These are phyloP conservation scores for Mortierella sp. DNA, from an alignment of 371 early-diverging fungal species.

Conservation along the genomic window DNA sequence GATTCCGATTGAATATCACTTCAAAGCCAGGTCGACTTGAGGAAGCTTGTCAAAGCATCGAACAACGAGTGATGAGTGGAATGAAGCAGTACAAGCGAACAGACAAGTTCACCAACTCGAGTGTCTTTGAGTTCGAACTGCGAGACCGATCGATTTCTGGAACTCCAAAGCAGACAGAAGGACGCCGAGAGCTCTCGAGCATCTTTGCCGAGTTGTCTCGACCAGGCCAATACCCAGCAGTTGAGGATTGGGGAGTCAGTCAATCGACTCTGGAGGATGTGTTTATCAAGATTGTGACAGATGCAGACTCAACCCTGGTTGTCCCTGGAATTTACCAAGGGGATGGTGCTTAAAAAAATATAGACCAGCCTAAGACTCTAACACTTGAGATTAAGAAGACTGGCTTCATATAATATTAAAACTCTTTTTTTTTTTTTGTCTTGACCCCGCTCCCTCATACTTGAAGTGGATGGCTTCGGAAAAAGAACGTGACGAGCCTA, in stretches of 20 bases:
- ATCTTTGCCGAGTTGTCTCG: conserved; percentile 34
- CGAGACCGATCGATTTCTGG: neutral
- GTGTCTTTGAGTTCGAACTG: conserved; percentile 63
- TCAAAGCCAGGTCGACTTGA: conserved; percentile 45
- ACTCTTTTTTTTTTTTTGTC: no score
- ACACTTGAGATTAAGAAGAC: no score
- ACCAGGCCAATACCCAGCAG: conserved; percentile 28
- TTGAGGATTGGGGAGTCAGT: conserved; percentile 74
- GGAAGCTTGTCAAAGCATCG: conserved; percentile 47
- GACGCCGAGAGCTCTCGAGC: conserved; percentile 48
- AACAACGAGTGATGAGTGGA: conserved; percentile 17
- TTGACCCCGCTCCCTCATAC: no score
- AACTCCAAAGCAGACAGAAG: conserved; percentile 19
- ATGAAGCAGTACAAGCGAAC: conserved; percentile 24
- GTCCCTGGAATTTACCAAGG: conserved; percentile 17
- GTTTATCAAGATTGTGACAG: conserved; percentile 63
- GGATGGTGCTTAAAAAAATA: no score
- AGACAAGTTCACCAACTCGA: conserved; percentile 59
- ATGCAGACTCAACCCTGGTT: conserved; percentile 56
- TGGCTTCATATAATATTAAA: no score
- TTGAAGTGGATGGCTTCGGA: no score
- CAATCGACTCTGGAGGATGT: conserved; percentile 75
- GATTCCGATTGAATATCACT: conserved; percentile 64
- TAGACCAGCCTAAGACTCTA: no score
- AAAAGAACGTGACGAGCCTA: no score